Conservation (phyloP, 257 asterid species). For the Fraxinus pennsylvanica region DNA sequence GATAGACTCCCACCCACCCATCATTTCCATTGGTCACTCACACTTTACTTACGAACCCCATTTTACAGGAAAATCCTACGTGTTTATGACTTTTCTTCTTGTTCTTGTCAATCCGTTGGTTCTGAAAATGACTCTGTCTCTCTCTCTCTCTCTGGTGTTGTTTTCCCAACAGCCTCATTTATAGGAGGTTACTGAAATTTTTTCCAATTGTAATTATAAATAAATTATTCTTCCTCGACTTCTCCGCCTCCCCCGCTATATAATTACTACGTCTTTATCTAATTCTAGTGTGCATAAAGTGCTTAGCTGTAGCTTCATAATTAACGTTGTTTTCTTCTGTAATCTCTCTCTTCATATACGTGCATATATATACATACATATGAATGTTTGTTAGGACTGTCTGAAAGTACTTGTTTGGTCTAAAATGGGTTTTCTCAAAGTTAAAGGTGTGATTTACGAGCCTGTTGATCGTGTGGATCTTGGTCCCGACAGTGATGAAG, state of each 20-base stretch:
- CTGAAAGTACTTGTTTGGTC: neutral
- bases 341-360: neutral
- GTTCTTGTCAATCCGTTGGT: neutral
- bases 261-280: neutral
- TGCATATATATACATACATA: neutral
- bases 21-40: neutral
- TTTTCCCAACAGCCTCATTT: constrained; percentile 5
- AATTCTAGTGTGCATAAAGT: neutral
- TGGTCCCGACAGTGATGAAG: constrained; percentile 59
- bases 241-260: constrained; percentile 1
- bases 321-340: neutral
- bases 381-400: neutral
- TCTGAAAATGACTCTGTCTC: neutral
- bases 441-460: constrained; percentile 60
- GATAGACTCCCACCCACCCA: no score
- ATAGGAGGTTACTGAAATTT: neutral
- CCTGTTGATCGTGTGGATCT: constrained; percentile 64
- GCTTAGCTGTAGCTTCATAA: neutral
- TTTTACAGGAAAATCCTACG: neutral
- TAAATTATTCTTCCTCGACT: neutral
- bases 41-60: neutral
- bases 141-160: neutral
- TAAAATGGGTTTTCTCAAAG: constrained; percentile 57
- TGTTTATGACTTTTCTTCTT: neutral
- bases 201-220: neutral